Percentiles rank a stretch among this genome's conserved stretches.
phyloP scores from a whole-genome alignment of 768 basidiomycete species.

The Postia placenta region DNA sequence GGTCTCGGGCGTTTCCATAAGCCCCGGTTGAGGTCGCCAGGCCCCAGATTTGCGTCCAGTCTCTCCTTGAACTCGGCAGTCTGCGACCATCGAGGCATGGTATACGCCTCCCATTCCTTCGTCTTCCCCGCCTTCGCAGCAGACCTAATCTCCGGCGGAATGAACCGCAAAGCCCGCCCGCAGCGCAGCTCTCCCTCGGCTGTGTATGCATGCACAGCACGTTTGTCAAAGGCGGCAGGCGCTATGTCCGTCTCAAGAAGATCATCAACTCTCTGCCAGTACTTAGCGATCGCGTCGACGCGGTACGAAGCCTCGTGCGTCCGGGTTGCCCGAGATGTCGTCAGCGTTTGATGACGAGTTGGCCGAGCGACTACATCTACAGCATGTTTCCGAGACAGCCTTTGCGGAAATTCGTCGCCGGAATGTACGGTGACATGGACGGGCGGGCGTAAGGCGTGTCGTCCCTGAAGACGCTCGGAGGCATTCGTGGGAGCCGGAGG shows the following conservation, averaged over 20 bases:
- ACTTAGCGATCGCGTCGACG: conserved; percentile 2
- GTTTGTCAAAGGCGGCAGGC: conserved; percentile 3
- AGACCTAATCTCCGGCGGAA: neutral
- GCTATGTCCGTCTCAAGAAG: conserved; percentile 12
- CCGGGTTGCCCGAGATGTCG: too few species aligned
- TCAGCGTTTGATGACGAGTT: too few species aligned
- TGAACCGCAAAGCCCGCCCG: neutral
- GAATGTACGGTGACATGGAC: too few species aligned
- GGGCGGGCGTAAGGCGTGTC: too few species aligned
- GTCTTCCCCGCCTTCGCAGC: neutral
- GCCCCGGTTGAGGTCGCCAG: conserved; percentile 11
- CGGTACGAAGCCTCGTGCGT: too few species aligned
- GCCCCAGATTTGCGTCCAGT: conserved; percentile 10
- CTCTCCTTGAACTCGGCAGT: conserved; percentile 15
- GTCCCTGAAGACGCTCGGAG: too few species aligned
- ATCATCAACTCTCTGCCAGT: conserved; percentile 8
- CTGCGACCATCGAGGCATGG: conserved; percentile 10
- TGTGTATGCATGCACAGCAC: neutral
- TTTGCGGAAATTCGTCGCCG: too few species aligned
- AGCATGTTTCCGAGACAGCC: too few species aligned
- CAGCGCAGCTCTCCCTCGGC: neutral
- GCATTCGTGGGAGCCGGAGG: too few species aligned
- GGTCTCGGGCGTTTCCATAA: conserved; percentile 7
- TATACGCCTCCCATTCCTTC: conserved; percentile 7
- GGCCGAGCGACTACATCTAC: too few species aligned